Evolutionary conservation across 305 asterid genomes (phyloP).

Genomic region (Fraxinus sp.): DNA sequence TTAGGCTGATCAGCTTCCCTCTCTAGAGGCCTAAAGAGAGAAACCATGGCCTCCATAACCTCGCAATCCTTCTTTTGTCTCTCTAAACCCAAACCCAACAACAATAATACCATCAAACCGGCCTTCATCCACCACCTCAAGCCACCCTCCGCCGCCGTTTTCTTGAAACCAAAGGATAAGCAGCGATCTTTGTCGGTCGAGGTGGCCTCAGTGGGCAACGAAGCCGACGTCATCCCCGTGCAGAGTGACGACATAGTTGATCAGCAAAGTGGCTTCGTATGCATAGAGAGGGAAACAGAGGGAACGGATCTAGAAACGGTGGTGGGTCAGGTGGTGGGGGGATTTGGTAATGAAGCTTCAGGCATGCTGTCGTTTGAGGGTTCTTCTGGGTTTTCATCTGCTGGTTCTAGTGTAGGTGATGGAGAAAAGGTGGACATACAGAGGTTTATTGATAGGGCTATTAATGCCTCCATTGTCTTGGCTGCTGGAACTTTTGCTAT

Average conservation of each 20-base stretch:
- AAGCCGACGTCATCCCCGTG: conserved; percentile 48
- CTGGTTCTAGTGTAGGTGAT: conserved; percentile 40
- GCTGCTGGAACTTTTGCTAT: conserved; percentile 84
- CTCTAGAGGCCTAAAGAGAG: conserved; percentile 20
- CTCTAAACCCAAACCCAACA: conserved; percentile 32
- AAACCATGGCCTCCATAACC: conserved; percentile 42
- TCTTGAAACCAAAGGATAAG: conserved; percentile 25
- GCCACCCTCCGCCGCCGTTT: conserved; percentile 12
- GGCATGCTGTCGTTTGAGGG: conserved; percentile 67
- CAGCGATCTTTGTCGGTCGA: conserved; percentile 31
- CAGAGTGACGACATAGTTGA: conserved; percentile 49
- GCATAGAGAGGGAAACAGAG: conserved; percentile 41
- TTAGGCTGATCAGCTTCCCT: conserved; percentile 22
- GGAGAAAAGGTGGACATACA: conserved; percentile 38
- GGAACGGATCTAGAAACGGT: conserved; percentile 29
- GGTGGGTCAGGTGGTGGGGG: conserved; percentile 57
- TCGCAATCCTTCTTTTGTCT: conserved; percentile 49
- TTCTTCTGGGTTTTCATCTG: conserved; percentile 42
- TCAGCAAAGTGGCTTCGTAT: conserved; percentile 54
- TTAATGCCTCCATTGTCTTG: conserved; percentile 74
- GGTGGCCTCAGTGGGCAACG: conserved; percentile 38
- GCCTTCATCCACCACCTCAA: conserved; percentile 20
- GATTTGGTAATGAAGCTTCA: conserved; percentile 51
- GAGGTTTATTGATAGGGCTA: conserved; percentile 55
- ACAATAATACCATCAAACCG: conserved; percentile 10